These are phyloP conservation scores for Daphne laureola DNA, from an alignment of 441 rosid genomes.

Conservation along the genomic window DNA sequence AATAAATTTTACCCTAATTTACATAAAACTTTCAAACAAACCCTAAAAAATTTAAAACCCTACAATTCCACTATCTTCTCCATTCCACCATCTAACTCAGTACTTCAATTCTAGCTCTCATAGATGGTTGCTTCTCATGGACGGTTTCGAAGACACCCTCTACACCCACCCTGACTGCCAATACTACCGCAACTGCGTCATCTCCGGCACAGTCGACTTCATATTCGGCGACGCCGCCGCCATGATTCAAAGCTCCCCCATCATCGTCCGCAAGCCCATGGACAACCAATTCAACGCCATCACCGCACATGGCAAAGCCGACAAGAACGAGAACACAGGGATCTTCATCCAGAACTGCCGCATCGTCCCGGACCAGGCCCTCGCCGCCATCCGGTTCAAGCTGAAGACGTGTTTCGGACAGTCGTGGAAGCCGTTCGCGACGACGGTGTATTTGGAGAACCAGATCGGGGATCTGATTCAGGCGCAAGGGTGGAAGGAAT, in stretches of 20 bases:
- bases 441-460: slow-evolving; percentile 22
- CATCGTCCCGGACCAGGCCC: slow-evolving; percentile 33
- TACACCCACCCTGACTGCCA: slow-evolving; percentile 47
- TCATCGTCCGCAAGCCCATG: slow-evolving; percentile 45
- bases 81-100: too few relatives aligned
- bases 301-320: slow-evolving; percentile 43
- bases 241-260: slow-evolving; percentile 44
- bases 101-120: too few relatives aligned
- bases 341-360: slow-evolving; percentile 44
- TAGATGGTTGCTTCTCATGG: too few relatives aligned
- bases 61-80: too few relatives aligned
- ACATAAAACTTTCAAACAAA: too few relatives aligned
- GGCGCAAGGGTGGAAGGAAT: slow-evolving; percentile 30
- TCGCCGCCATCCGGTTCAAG: slow-evolving; percentile 22
- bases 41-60: too few relatives aligned
- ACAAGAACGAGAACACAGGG: slow-evolving; percentile 19
- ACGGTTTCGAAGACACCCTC: slow-evolving; percentile 53
- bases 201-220: slow-evolving; percentile 57
- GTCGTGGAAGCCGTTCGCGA: slow-evolving; percentile 31
- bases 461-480: slow-evolving; percentile 27
- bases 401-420: slow-evolving; percentile 38
- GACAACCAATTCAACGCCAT: slow-evolving; percentile 35
- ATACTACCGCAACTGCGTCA: slow-evolving; percentile 44
- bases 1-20: too few relatives aligned
- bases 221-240: slow-evolving; percentile 46